These are phyloP conservation scores for Morella rubra DNA, from an alignment of 306 rosid genomes.

Conservation along the genomic window DNA sequence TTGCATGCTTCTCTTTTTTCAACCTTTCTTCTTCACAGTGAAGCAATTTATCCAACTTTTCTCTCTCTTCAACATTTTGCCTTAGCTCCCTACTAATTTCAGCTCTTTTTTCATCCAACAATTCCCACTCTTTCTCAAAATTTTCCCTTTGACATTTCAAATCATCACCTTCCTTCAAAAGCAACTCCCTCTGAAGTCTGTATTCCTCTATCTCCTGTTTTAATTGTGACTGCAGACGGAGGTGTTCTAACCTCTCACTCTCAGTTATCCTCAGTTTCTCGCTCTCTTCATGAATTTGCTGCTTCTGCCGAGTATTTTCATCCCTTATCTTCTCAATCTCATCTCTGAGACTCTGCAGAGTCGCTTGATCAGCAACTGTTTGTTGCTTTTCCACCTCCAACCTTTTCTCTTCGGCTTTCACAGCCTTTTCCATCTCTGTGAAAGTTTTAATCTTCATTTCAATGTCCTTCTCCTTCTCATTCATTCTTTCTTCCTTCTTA, in stretches of 20 bases:
- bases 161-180: constrained; percentile 60
- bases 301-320: constrained; percentile 58
- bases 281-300: constrained; percentile 54
- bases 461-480: constrained; percentile 68
- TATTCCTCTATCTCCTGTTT: constrained; percentile 74
- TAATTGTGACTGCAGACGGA: constrained; percentile 63
- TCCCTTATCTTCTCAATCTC: constrained; percentile 58
- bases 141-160: constrained; percentile 70
- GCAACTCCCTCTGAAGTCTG: constrained; percentile 51
- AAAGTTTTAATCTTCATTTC: constrained; percentile 49
- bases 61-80: constrained; percentile 60
- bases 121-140: constrained; percentile 90
- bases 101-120: constrained; percentile 67
- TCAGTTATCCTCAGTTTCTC: constrained; percentile 54
- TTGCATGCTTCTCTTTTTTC: constrained; percentile 54
- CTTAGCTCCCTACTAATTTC: constrained; percentile 45
- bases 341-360: constrained; percentile 46
- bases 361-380: constrained; percentile 54
- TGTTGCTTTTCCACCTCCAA: constrained; percentile 62
- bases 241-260: constrained; percentile 73
- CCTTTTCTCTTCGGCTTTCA: constrained; percentile 62
- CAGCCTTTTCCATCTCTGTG: constrained; percentile 64
- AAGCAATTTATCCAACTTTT: constrained; percentile 49
- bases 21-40: constrained; percentile 58
- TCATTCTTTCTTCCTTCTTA: constrained; percentile 72